Conservation (phyloP, 148 eudicot genomes). For the Nepenthes gracilis region DNA sequence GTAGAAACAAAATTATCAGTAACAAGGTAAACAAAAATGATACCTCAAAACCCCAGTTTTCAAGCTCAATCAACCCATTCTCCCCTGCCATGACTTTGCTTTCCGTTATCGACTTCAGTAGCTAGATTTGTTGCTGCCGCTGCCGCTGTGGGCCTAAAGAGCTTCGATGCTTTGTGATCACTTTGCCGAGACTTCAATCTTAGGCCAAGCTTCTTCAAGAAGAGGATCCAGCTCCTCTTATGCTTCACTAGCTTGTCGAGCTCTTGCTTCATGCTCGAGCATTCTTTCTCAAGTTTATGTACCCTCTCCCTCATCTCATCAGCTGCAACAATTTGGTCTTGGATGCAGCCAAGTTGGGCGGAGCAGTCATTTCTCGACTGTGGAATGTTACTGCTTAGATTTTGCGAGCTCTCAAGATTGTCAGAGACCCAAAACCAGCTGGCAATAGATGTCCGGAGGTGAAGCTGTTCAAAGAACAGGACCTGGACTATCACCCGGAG, state of each 20-base stretch:
- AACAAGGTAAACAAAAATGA: too few species aligned
- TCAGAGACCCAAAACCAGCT: constrained; percentile 32
- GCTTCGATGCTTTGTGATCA: neutral
- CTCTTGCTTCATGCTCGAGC: constrained; percentile 24
- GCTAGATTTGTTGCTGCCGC: neutral
- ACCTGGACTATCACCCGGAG: constrained; percentile 39
- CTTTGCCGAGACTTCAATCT: constrained; percentile 10
- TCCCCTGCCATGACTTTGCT: neutral
- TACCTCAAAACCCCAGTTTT: too few species aligned
- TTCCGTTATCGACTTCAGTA: neutral
- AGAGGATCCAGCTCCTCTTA: constrained; percentile 24
- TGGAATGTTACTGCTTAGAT: constrained; percentile 10
- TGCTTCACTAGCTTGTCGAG: constrained; percentile 24
- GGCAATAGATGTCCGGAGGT: constrained; percentile 31
- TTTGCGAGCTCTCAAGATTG: constrained; percentile 21
- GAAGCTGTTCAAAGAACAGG: constrained; percentile 44
- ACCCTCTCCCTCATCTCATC: constrained; percentile 35
- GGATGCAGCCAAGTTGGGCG: constrained; percentile 5
- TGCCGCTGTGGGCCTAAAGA: neutral
- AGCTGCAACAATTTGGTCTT: constrained; percentile 19
- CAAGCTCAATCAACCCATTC: too few species aligned
- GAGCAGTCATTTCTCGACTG: constrained; percentile 8
- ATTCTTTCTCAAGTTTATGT: constrained; percentile 35
- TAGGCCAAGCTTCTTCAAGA: constrained; percentile 20
- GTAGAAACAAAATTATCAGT: too few species aligned